Base-by-base conservation (phyloP, 208 protist genomes). In the Strigomonas culicis region DNA sequence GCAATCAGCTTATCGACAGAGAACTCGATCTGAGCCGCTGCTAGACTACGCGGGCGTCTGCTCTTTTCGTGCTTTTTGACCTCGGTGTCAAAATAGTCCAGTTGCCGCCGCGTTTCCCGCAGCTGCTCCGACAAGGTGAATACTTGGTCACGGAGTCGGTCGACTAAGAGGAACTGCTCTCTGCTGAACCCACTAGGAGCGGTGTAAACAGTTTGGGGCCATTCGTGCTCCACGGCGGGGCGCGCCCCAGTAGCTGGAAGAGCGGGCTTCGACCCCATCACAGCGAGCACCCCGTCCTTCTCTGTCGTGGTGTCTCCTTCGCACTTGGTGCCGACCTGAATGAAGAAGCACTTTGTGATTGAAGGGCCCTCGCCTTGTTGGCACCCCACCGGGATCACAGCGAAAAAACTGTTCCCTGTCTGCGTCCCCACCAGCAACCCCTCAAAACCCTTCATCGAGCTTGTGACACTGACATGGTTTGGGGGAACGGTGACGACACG, bases 361-460 rank as follows among this genome's bases (percentile, higher is more conserved):
- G 74, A 75, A n/a, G 82, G 80, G 0, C 80, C 86, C 39, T 66
- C 66, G 7, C 80, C 79, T 44, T 77, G 75, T 55, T 80, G 81
- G 17, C 74, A 71, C 21, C 55, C 65, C 7, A 62, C 44, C 11
- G 84, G 88, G 11, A 94, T 68, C 11, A 94, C 75, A 36, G 84
- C 63, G 22, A 87, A 61, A n/a, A 84, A 76, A 55, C 77, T 70
- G 13, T 75, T 76, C 21, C 74, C 75, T 75, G 88, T 77, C 21
- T 69, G 61, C 82, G 88, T 91, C 49, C 82, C 88, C 21, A 90
- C 71, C 13, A 86, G 30, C 75, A 89, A 81, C 11, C 84, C 82
- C 68, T 94, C 88, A 79, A 94, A 94, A 0, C 84, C 84, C 50
- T 84, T 86, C 84, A 89, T 90, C 8, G 62, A 52, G 1, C 80